phyloP scores from a whole-genome alignment of 129 eudicot species.

The Oenanthe sinensis region DNA sequence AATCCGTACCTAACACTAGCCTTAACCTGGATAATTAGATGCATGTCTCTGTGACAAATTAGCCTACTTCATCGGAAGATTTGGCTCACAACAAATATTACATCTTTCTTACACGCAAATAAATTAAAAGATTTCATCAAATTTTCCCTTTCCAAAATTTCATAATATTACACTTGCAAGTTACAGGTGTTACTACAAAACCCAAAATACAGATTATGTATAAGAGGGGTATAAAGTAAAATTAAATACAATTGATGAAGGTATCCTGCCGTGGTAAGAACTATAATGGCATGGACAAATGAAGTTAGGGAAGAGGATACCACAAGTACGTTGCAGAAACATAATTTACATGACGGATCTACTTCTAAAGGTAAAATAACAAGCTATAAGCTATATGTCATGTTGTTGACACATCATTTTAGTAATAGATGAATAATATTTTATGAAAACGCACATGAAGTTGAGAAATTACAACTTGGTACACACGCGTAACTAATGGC shows the following conservation, averaged over 20 bases:
- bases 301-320: not conserved
- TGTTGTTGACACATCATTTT: not conserved
- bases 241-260: not conserved
- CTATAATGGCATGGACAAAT: not conserved
- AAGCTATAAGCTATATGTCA: not conserved
- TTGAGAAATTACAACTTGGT: not conserved
- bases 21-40: not conserved
- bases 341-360: not conserved
- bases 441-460: not conserved
- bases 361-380: not conserved
- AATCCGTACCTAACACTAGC: not conserved
- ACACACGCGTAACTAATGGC: not conserved
- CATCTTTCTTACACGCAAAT: not conserved
- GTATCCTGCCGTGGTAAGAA: not conserved
- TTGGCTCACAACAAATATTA: not conserved
- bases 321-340: not conserved
- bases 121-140: not conserved
- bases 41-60: not conserved
- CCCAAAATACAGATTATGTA: not conserved
- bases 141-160: not conserved
- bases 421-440: not conserved
- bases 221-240: not conserved
- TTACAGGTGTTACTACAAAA: not conserved
- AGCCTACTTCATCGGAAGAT: not conserved
- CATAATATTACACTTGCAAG: not conserved